Evolutionary conservation across 305 asterid species (phyloP).

Genomic region (Solanum chacoense): DNA sequence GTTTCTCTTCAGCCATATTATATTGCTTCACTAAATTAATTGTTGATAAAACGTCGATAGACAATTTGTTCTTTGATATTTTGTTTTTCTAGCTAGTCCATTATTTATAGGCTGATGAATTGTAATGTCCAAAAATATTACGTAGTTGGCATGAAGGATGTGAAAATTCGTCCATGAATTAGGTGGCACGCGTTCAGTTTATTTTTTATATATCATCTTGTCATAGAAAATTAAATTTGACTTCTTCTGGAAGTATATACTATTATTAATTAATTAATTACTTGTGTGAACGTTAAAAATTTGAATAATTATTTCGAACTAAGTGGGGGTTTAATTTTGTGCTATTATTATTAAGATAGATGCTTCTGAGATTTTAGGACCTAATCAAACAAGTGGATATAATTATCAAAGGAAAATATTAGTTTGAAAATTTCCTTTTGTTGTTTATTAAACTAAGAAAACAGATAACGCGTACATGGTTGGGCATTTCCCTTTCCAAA

Average conservation of each 20-base stretch:
- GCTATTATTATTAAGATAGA: background rate
- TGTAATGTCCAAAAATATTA: background rate
- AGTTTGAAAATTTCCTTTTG: background rate
- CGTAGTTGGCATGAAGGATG: background rate
- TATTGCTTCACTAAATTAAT: background rate
- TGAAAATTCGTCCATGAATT: background rate
- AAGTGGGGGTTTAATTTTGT: background rate
- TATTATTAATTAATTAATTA: background rate
- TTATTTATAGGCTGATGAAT: background rate
- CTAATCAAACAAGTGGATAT: background rate
- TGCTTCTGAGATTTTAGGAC: background rate
- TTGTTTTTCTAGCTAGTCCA: background rate
- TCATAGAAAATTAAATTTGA: background rate
- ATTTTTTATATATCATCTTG: background rate
- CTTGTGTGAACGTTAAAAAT: background rate
- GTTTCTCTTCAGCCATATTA: constrained; percentile 22
- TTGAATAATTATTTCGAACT: background rate
- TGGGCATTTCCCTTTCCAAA: background rate
- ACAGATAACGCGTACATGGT: background rate
- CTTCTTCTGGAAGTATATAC: background rate
- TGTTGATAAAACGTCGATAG: background rate
- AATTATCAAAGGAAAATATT: background rate
- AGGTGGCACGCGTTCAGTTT: background rate
- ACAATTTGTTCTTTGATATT: background rate
- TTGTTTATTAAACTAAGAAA: background rate